Percentiles rank a stretch among this genome's conserved stretches.
phyloP scores from a whole-genome alignment of 345 rosid species.

The Eucalyptus sideroxylon region DNA sequence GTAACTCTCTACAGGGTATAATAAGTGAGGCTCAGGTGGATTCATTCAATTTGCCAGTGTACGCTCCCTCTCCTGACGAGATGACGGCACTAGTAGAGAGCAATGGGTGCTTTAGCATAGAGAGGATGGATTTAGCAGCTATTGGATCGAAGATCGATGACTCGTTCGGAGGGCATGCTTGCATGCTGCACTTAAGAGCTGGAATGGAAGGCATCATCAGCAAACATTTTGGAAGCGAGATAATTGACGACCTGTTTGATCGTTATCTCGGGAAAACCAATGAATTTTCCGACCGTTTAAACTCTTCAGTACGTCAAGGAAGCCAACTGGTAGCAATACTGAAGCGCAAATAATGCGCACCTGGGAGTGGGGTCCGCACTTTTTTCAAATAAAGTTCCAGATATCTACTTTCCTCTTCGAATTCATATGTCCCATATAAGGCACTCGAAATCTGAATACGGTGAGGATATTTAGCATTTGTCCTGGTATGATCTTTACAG shows the following conservation, averaged over 20 bases:
- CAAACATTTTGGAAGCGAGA: constrained; percentile 7
- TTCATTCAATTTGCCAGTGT: constrained; percentile 23
- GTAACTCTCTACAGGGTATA: constrained; percentile 1
- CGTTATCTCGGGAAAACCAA: not conserved
- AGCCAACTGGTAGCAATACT: not conserved
- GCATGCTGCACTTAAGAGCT: not conserved
- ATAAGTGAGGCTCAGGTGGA: constrained; percentile 16
- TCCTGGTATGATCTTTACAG: not conserved
- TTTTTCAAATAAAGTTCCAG: not conserved
- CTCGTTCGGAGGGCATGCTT: not conserved
- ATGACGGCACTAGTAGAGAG: not conserved
- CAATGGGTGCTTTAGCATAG: constrained; percentile 11
- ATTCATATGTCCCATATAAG: not conserved
- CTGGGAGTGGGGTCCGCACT: not conserved
- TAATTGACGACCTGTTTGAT: constrained; percentile 3
- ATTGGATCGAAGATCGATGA: not conserved
- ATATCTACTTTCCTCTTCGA: not conserved
- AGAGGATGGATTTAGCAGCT: not conserved
- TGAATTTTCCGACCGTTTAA: not conserved
- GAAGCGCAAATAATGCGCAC: not conserved
- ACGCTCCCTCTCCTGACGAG: not conserved
- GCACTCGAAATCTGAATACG: not conserved
- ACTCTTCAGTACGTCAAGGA: not conserved
- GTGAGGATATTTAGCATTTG: not conserved
- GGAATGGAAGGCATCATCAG: constrained; percentile 1